phyloP scores from a whole-genome alignment of 306 rosid genomes.

The Vigna nakashimae region DNA sequence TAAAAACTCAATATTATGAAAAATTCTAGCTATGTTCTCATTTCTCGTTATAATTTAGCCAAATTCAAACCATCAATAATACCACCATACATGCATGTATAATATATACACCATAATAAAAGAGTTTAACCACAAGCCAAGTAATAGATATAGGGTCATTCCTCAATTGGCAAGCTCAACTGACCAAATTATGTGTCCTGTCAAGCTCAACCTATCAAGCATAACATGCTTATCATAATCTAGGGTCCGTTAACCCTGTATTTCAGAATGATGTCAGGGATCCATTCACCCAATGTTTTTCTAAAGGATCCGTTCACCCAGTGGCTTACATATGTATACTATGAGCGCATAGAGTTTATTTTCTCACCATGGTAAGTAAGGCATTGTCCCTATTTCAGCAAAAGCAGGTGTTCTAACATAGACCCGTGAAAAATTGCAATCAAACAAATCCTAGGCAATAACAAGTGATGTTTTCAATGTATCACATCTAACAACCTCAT shows the following conservation, averaged over 20 bases:
- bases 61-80: background rate
- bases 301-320: background rate
- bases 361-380: background rate
- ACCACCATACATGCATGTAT: background rate
- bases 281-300: background rate
- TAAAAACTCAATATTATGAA: background rate
- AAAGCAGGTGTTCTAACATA: background rate
- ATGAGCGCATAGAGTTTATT: background rate
- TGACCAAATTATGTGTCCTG: background rate
- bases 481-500: background rate
- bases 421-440: background rate
- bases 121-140: background rate
- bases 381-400: background rate
- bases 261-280: background rate
- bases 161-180: background rate
- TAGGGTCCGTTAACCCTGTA: background rate
- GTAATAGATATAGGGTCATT: background rate
- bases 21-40: background rate
- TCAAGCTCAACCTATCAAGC: background rate
- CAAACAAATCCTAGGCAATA: slow-evolving; percentile 11
- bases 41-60: background rate
- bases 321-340: background rate
- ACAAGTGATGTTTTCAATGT: background rate
- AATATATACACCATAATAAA: background rate
- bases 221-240: background rate